Conservation (phyloP, 2,329 filamentous ascomycete genomes). For the Hymenoscyphus fraxineus region DNA sequence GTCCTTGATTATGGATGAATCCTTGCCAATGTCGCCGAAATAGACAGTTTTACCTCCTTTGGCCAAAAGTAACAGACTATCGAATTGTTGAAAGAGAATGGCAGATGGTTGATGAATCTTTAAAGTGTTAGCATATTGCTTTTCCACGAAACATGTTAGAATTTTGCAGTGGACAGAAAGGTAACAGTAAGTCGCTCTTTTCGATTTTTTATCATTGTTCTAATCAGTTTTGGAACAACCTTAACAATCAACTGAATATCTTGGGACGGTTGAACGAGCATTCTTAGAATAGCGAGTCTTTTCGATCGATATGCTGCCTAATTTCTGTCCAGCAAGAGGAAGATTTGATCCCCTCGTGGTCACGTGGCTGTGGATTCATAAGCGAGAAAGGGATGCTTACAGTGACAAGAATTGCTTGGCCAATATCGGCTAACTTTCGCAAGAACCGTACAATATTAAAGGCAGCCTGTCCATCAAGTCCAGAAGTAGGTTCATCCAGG, state of each 20-base stretch:
- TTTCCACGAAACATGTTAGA: background rate
- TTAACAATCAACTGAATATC: no score
- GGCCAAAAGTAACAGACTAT: slow-evolving; percentile 60
- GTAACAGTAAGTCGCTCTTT: background rate
- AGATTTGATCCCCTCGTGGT: no score
- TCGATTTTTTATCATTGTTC: no score
- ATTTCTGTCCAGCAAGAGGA: no score
- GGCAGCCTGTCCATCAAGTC: slow-evolving; percentile 60
- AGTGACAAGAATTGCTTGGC: slow-evolving; percentile 52
- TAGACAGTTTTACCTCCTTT: slow-evolving; percentile 65
- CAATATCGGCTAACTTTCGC: slow-evolving; percentile 54
- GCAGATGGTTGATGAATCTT: slow-evolving; percentile 51
- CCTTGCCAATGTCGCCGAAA: slow-evolving; percentile 62
- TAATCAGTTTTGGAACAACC: no score
- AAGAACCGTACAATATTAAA: slow-evolving; percentile 62
- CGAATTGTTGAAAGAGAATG: slow-evolving; percentile 53
- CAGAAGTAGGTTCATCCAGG: slow-evolving; percentile 58
- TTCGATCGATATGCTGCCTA: no score
- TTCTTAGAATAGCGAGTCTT: no score
- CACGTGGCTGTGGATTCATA: no score
- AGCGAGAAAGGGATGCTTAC: background rate
- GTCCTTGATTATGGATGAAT: slow-evolving; percentile 52
- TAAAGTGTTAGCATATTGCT: background rate
- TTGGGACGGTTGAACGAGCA: no score
- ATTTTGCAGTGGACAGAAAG: background rate